phyloP scores from a whole-genome alignment of 2,329 filamentous ascomycete genomes.

The Scortechinia acanthostroma region DNA sequence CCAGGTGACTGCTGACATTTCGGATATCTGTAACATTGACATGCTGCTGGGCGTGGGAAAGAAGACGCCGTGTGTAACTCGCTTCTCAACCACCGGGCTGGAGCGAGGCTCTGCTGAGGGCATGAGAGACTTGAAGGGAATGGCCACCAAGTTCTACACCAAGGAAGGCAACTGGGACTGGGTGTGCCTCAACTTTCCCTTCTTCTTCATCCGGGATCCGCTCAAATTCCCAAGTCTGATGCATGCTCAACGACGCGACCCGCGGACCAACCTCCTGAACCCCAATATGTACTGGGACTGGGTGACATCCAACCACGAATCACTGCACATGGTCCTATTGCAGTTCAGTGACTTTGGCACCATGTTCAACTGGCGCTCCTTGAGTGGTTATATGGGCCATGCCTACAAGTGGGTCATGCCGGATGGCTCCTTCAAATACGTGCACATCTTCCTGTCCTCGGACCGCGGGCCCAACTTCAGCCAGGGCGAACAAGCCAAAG shows the following conservation, averaged over 20 bases:
- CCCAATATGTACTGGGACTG: conserved; percentile 25
- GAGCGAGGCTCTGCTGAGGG: neutral
- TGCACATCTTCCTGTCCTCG: conserved; percentile 32
- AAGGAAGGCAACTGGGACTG: neutral
- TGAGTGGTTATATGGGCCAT: conserved; percentile 37
- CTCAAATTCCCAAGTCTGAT: conserved; percentile 30
- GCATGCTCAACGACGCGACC: conserved; percentile 7
- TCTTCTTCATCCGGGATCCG: conserved; percentile 48
- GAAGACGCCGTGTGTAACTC: conserved; percentile 24
- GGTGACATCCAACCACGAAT: conserved; percentile 35
- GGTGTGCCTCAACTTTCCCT: conserved; percentile 8
- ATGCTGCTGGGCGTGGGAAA: conserved; percentile 44
- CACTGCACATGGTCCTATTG: conserved; percentile 39
- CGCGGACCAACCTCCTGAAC: conserved; percentile 22
- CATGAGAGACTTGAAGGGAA: neutral
- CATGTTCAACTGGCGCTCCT: conserved; percentile 32
- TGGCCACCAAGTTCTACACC: neutral
- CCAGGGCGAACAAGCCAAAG: conserved; percentile 20
- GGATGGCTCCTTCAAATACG: conserved; percentile 37
- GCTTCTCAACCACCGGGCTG: neutral
- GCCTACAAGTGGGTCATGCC: conserved; percentile 45
- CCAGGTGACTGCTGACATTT: conserved; percentile 47
- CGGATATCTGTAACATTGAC: conserved; percentile 42
- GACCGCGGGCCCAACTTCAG: conserved; percentile 39
- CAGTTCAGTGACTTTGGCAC: conserved; percentile 40